Evolutionary conservation across 495 filamentous ascomycete species (phyloP).

Genomic region (Glarea lozoyensis): DNA sequence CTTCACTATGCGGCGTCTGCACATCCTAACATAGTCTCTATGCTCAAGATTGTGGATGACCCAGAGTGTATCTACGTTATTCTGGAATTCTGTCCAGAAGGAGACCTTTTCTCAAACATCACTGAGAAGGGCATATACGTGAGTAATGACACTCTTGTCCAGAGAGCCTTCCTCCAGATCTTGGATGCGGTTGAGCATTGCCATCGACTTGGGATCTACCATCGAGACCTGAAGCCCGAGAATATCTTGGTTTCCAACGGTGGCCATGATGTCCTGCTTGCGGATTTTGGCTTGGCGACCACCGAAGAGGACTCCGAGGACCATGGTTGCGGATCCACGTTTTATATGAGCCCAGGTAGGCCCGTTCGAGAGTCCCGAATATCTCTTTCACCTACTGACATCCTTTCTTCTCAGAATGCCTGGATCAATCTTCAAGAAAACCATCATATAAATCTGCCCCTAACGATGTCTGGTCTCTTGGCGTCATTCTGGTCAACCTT

Average conservation of each 20-base stretch:
- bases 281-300: slow-evolving; percentile 94
- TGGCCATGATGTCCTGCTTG: slow-evolving; percentile 85
- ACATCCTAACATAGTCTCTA: slow-evolving; percentile 88
- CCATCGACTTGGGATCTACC: slow-evolving; percentile 90
- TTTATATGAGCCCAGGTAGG: slow-evolving; percentile 99
- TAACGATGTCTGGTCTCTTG: slow-evolving; percentile 97
- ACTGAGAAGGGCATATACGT: slow-evolving; percentile 90
- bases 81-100: slow-evolving; percentile 94
- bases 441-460: slow-evolving; percentile 85
- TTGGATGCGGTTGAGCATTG: slow-evolving; percentile 96
- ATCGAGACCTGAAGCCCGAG: slow-evolving; percentile 96
- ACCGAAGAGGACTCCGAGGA: slow-evolving; percentile 76
- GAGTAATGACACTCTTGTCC: slow-evolving; percentile 84
- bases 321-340: slow-evolving; percentile 96
- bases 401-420: slow-evolving; percentile 61
- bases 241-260: slow-evolving; percentile 89
- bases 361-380: slow-evolving; percentile 14
- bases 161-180: slow-evolving; percentile 85
- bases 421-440: slow-evolving; percentile 71
- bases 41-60: slow-evolving; percentile 89
- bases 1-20: slow-evolving; percentile 81
- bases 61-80: slow-evolving; percentile 93
- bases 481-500: slow-evolving; percentile 94
- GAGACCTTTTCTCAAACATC: slow-evolving; percentile 94
- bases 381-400: slow-evolving; percentile 17